These are phyloP conservation scores for Kalmanozyma brasiliensis DNA, from an alignment of 1,284 basidiomycete species.

Conservation along the genomic window DNA sequence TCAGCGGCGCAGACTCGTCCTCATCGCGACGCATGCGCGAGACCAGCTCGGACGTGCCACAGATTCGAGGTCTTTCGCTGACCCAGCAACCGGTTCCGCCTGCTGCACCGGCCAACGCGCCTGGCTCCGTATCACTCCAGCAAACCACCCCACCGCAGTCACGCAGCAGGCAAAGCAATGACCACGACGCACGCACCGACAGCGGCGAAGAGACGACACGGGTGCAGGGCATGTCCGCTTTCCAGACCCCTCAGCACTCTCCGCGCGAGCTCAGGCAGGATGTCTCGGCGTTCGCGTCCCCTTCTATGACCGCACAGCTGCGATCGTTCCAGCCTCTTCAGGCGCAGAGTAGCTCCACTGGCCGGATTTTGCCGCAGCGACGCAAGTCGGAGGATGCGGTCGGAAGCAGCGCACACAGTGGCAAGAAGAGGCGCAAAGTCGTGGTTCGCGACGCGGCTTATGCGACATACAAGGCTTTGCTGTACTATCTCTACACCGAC, in stretches of 20 bases:
- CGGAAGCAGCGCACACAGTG: constrained; percentile 1
- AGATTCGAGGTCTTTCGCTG: constrained; percentile 4
- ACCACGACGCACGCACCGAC: constrained; percentile 36
- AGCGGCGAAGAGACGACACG: constrained; percentile 35
- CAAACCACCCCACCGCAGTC: constrained; percentile 37
- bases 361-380: constrained; percentile 11
- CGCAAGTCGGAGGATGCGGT: constrained; percentile 14
- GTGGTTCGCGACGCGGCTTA: constrained; percentile 82
- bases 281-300: constrained; percentile 2
- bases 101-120: constrained; percentile 1
- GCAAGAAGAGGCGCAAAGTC: constrained; percentile 45
- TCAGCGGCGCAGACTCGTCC: constrained; percentile 5
- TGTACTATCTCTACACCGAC: constrained; percentile 89
- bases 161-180: constrained; percentile 25
- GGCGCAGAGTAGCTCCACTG: background rate
- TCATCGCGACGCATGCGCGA: constrained; percentile 22
- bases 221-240: constrained; percentile 34
- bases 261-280: constrained; percentile 23
- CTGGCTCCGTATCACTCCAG: constrained; percentile 11
- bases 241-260: constrained; percentile 42
- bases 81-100: background rate
- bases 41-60: constrained; percentile 29
- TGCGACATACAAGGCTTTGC: constrained; percentile 81
- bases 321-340: constrained; percentile 1
- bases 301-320: constrained; percentile 1